These are phyloP conservation scores for Oryza meyeriana DNA, from an alignment of 176 grass and related monocot genomes.

Conservation along the genomic window DNA sequence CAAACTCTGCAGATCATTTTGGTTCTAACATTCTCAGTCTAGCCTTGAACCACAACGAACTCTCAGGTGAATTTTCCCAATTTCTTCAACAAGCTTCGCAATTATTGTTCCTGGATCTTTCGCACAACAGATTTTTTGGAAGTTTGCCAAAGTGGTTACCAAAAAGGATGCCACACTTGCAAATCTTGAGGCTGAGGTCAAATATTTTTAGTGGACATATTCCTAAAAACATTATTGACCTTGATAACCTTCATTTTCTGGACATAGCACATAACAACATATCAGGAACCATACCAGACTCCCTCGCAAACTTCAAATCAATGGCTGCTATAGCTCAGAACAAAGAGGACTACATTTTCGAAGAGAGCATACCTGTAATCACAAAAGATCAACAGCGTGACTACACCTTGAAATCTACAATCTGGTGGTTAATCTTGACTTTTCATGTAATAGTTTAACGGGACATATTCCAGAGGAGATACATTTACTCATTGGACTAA, in stretches of 20 bases:
- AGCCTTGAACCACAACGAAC: no score
- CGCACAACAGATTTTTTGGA: conserved; percentile 25
- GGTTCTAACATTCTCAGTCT: no score
- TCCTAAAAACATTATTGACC: neutral
- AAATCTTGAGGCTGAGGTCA: conserved; percentile 8
- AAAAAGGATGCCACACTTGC: neutral
- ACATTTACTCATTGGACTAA: neutral
- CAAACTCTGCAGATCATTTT: no score
- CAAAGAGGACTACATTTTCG: neutral
- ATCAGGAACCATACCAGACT: conserved; percentile 26
- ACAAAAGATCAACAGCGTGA: neutral
- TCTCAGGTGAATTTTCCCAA: neutral
- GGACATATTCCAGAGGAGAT: neutral
- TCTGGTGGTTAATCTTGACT: neutral
- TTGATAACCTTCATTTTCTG: neutral
- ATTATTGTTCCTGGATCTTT: conserved; percentile 25
- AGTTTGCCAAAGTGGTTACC: conserved; percentile 29
- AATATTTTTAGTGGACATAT: conserved; percentile 40
- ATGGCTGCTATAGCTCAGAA: neutral
- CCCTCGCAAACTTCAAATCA: conserved; percentile 11
- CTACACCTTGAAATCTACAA: neutral
- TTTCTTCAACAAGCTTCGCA: neutral
- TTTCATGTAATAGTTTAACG: neutral
- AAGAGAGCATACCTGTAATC: neutral
- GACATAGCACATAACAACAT: conserved; percentile 30